phyloP scores from a whole-genome alignment of 805 yeast species.

The Allodekkera sacchari region DNA sequence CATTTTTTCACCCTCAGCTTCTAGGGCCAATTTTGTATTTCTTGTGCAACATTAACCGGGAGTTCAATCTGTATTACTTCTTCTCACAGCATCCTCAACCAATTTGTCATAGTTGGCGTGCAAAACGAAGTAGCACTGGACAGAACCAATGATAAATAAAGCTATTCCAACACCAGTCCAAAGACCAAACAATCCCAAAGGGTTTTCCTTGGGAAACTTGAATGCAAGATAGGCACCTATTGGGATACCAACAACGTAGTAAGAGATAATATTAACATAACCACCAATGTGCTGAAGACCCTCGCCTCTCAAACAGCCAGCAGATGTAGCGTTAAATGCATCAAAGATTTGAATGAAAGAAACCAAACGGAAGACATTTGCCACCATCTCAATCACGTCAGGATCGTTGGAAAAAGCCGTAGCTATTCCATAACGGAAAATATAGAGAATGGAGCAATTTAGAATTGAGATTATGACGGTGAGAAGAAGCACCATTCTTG shows the following conservation, averaged over 20 bases:
- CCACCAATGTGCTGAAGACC: conserved; percentile 54
- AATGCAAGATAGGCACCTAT: conserved; percentile 53
- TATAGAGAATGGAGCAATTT: conserved; percentile 18
- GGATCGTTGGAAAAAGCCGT: conserved; percentile 24
- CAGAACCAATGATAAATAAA: conserved; percentile 32
- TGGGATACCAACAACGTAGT: conserved; percentile 67
- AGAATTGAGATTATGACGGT: conserved; percentile 17
- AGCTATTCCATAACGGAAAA: conserved; percentile 20
- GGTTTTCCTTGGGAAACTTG: conserved; percentile 25
- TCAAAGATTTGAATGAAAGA: conserved; percentile 40
- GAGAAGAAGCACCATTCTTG: conserved; percentile 20
- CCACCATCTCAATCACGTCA: conserved; percentile 20
- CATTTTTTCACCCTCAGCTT: not conserved
- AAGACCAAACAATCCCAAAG: conserved; percentile 31
- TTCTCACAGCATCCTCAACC: conserved; percentile 35
- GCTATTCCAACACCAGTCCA: conserved; percentile 29
- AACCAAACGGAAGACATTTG: conserved; percentile 21
- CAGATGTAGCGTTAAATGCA: conserved; percentile 39
- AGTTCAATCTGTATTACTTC: conserved; percentile 20
- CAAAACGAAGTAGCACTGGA: conserved; percentile 41
- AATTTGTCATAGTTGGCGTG: conserved; percentile 43
- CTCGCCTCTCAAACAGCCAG: conserved; percentile 50
- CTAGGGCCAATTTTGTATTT: not conserved
- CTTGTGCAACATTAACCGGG: not conserved
- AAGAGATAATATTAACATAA: conserved; percentile 42